These are phyloP conservation scores for Arctostaphylos glauca DNA, from an alignment of 148 eudicot genomes.

Conservation along the genomic window DNA sequence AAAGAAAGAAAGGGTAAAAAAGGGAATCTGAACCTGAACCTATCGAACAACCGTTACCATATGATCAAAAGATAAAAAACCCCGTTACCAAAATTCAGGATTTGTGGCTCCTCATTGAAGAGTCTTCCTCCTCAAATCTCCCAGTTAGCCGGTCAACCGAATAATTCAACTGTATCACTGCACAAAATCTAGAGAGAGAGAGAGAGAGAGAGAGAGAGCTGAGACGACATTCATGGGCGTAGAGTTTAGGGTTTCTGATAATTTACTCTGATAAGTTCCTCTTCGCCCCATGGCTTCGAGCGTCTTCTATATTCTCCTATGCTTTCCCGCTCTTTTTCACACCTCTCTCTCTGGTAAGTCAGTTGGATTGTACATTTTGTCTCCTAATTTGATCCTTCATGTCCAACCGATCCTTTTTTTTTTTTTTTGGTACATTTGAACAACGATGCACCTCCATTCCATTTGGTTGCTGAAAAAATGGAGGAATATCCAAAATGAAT, in stretches of 20 bases:
- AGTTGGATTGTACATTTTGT: neutral
- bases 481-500: neutral
- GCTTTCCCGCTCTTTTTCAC: slow-evolving; percentile 33
- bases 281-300: slow-evolving; percentile 42
- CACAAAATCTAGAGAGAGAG: neutral
- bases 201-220: neutral
- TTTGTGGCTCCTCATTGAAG: too few relatives aligned
- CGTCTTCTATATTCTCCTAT: slow-evolving; percentile 30
- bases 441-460: too few relatives aligned
- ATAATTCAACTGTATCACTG: neutral
- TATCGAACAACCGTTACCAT: too few relatives aligned
- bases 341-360: slow-evolving; percentile 48
- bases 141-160: neutral
- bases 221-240: slow-evolving; percentile 13
- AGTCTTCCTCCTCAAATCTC: neutral
- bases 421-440: too few relatives aligned
- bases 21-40: too few relatives aligned
- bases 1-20: too few relatives aligned
- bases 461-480: slow-evolving; percentile 3
- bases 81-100: too few relatives aligned
- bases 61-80: too few relatives aligned
- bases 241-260: slow-evolving; percentile 16
- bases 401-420: too few relatives aligned
- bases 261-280: slow-evolving; percentile 5
- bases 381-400: neutral